These are phyloP conservation scores for Microdochium paspali DNA, from an alignment of 2,329 filamentous ascomycete genomes.

Conservation along the genomic window DNA sequence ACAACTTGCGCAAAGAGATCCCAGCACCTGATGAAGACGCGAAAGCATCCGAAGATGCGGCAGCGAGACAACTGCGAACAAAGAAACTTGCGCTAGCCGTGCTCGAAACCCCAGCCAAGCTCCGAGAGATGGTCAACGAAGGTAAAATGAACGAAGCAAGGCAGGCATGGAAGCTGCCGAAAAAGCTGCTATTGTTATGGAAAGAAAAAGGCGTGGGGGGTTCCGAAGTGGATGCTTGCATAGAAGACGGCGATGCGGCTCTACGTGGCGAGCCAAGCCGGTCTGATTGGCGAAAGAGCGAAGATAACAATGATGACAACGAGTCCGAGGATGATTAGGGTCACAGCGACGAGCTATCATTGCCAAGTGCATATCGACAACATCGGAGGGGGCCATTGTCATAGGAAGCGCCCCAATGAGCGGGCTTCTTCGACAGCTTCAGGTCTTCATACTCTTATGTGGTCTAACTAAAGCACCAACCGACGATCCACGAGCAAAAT, in stretches of 20 bases:
- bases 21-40: conserved; percentile 33
- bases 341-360: no score
- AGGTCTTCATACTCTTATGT: no score
- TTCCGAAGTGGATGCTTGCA: conserved; percentile 39
- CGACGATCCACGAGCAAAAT: no score
- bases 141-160: conserved; percentile 54
- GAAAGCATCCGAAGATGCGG: conserved; percentile 21
- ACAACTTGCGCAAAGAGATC: conserved; percentile 36
- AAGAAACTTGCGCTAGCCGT: conserved; percentile 54
- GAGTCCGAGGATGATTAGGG: not conserved
- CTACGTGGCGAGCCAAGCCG: conserved; percentile 21
- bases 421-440: no score
- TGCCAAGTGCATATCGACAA: no score
- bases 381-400: no score
- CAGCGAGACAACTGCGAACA: conserved; percentile 25
- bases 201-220: conserved; percentile 44
- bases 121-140: conserved; percentile 47
- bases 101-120: conserved; percentile 47
- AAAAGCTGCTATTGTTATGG: conserved; percentile 42
- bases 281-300: conserved; percentile 14
- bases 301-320: conserved; percentile 5
- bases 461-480: no score
- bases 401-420: no score
- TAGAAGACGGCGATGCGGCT: conserved; percentile 45
- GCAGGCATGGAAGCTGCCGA: conserved; percentile 44